These are phyloP conservation scores for Megacollybia marginata DNA, from an alignment of 768 basidiomycete genomes.

Conservation along the genomic window DNA sequence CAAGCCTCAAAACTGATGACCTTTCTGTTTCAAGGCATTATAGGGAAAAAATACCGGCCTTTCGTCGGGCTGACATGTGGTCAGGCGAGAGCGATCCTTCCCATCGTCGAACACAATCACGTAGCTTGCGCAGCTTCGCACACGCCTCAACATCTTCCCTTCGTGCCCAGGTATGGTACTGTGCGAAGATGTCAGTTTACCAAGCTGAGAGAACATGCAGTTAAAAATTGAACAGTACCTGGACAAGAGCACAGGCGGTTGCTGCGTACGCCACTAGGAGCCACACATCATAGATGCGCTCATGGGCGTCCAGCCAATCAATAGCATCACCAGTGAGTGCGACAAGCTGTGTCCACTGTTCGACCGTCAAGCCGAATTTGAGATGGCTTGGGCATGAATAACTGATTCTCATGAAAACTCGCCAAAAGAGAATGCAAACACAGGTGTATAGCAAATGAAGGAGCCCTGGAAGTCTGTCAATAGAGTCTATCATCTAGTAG, in stretches of 20 bases:
- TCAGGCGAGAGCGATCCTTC: slow-evolving; percentile 82
- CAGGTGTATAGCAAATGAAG: slow-evolving; percentile 85
- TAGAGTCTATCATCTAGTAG: not conserved
- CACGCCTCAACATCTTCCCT: slow-evolving; percentile 72
- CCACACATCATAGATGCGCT: slow-evolving; percentile 80
- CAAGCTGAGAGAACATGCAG: not conserved
- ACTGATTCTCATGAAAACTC: slow-evolving; percentile 96
- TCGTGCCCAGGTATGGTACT: slow-evolving; percentile 94
- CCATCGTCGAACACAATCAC: slow-evolving; percentile 84
- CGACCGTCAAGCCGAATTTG: slow-evolving; percentile 76
- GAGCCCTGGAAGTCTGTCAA: slow-evolving; percentile 44
- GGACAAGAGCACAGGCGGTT: slow-evolving; percentile 84
- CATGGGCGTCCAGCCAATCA: slow-evolving; percentile 83
- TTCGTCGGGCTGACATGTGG: slow-evolving; percentile 91
- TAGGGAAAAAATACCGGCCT: slow-evolving; percentile 43
- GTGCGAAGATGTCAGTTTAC: slow-evolving; percentile 6
- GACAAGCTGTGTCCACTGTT: slow-evolving; percentile 73
- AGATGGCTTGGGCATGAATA: slow-evolving; percentile 88
- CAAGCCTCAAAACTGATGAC: not conserved
- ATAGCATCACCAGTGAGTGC: slow-evolving; percentile 71
- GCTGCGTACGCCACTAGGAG: slow-evolving; percentile 81
- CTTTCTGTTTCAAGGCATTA: not conserved
- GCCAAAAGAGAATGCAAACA: slow-evolving; percentile 95
- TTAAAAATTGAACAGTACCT: slow-evolving; percentile 38
- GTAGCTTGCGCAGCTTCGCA: slow-evolving; percentile 66